phyloP scores from a whole-genome alignment of 371 early-diverging fungal genomes.

The Sporodiniella umbellata region DNA sequence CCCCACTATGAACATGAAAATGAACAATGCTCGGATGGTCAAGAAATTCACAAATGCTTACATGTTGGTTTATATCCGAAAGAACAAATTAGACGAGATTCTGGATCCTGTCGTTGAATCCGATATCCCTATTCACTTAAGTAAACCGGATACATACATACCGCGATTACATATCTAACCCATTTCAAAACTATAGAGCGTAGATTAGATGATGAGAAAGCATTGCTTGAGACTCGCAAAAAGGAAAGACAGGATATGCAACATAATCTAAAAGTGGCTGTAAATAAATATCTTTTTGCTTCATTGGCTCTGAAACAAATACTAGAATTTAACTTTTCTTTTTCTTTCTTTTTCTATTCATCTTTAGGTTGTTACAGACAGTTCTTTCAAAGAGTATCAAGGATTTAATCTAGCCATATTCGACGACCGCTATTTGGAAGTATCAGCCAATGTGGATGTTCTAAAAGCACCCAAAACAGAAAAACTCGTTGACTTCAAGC shows the following conservation, averaged over 20 bases:
- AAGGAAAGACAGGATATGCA: conserved; percentile 73
- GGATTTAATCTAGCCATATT: conserved; percentile 83
- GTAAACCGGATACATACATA: conserved; percentile 23
- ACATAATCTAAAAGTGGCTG: conserved; percentile 62
- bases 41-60: conserved; percentile 94
- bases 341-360: too few relatives aligned
- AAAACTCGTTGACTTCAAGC: conserved; percentile 55
- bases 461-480: conserved; percentile 59
- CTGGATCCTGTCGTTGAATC: conserved; percentile 59
- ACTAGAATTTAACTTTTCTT: background rate
- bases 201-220: conserved; percentile 60
- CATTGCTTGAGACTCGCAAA: conserved; percentile 47
- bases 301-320: too few relatives aligned
- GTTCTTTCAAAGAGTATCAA: conserved; percentile 61
- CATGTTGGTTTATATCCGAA: conserved; percentile 95
- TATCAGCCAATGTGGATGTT: conserved; percentile 22
- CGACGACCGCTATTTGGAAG: conserved; percentile 46
- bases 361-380: conserved; percentile 58
- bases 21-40: conserved; percentile 26
- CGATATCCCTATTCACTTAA: conserved; percentile 84
- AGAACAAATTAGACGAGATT: conserved; percentile 69
- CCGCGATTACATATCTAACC: too few relatives aligned
- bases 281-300: too few relatives aligned
- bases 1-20: conserved; percentile 13
- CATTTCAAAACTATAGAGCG: conserved; percentile 47